Conservation (phyloP, 78 protist genomes). For the Guillardia theta region DNA sequence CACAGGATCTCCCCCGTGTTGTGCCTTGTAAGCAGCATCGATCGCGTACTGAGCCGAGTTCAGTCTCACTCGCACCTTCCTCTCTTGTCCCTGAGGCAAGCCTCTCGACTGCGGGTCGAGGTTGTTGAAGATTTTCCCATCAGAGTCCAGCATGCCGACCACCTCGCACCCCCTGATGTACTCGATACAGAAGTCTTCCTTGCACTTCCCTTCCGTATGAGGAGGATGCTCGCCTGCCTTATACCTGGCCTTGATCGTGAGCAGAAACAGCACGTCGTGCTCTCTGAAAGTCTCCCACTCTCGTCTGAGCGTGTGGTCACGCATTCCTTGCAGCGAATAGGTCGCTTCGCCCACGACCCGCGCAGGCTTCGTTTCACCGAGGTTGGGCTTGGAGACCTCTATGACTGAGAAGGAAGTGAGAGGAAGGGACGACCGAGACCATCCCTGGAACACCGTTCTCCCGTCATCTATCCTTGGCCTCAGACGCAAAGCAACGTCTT, state of each 20-base stretch:
- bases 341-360: slow-evolving; percentile 66
- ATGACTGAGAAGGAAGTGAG: neutral
- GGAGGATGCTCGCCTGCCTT: slow-evolving; percentile 5
- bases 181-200: neutral
- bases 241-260: slow-evolving; percentile 54
- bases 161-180: slow-evolving; percentile 44
- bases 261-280: slow-evolving; percentile 81
- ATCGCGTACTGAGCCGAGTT: slow-evolving; percentile 52
- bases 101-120: neutral
- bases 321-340: neutral
- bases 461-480: too few relatives aligned
- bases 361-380: slow-evolving; percentile 84
- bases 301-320: neutral
- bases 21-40: slow-evolving; percentile 2
- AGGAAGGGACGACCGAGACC: neutral
- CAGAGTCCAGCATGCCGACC: slow-evolving; percentile 51
- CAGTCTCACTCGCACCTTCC: neutral
- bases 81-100: neutral
- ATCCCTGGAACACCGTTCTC: too few relatives aligned
- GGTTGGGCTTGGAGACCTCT: slow-evolving; percentile 63
- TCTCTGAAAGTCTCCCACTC: slow-evolving; percentile 82
- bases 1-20: neutral
- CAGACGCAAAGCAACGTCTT: slow-evolving; percentile 54
- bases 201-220: neutral
- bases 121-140: slow-evolving; percentile 40